Conservation (phyloP, 169 alveolate species). For the Plasmodium inui region DNA sequence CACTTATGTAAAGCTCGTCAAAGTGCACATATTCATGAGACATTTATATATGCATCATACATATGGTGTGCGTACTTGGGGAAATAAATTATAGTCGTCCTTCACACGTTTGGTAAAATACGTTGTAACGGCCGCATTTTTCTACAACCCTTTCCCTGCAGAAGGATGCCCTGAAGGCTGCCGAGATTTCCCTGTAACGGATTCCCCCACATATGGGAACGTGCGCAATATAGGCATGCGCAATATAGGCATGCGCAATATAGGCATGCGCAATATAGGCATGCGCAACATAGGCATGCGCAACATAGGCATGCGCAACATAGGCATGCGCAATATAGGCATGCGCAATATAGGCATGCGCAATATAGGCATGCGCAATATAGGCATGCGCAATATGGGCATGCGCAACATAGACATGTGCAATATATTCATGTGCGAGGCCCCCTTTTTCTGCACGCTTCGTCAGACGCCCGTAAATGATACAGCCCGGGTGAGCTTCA, state of each 20-base stretch:
- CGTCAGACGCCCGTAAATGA: conserved; percentile 24
- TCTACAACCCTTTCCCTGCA: not conserved
- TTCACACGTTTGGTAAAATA: not conserved
- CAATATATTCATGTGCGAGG: not conserved
- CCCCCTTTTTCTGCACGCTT: not conserved
- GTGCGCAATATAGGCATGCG: not conserved
- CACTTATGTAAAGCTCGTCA: conserved; percentile 39
- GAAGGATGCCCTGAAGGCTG: conserved; percentile 73
- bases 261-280: not conserved
- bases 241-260: not conserved
- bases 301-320: not conserved
- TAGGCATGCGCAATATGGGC: too few relatives aligned
- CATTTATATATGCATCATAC: not conserved
- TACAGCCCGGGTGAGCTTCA: conserved; percentile 32
- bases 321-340: not conserved
- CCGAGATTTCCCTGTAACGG: conserved; percentile 52
- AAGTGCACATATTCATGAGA: not conserved
- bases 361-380: not conserved
- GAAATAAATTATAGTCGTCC: not conserved
- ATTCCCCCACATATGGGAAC: not conserved
- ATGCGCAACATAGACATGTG: too few relatives aligned
- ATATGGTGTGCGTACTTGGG: not conserved
- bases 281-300: too few relatives aligned
- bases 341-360: not conserved
- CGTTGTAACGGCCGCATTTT: not conserved